phyloP scores from a whole-genome alignment of 345 rosid genomes.

The Tarenaya hassleriana region DNA sequence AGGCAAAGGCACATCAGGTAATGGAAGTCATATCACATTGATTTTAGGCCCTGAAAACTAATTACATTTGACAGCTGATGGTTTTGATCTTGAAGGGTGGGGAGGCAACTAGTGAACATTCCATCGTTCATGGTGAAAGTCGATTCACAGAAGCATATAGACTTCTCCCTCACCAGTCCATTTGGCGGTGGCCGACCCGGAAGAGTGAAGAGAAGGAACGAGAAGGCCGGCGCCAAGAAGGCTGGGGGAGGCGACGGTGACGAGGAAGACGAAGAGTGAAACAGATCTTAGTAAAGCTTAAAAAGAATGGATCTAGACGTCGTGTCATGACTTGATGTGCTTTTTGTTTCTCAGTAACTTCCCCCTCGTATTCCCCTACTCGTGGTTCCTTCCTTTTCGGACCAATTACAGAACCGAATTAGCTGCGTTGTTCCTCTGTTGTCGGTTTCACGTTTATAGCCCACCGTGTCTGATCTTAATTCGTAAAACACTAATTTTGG shows the following conservation, averaged over 20 bases:
- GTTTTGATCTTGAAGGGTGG: slow-evolving; percentile 25
- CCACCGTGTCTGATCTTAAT: too few relatives aligned
- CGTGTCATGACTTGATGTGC: too few relatives aligned
- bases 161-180: slow-evolving; percentile 39
- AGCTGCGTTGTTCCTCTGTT: too few relatives aligned
- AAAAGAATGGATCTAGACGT: too few relatives aligned
- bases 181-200: slow-evolving; percentile 43
- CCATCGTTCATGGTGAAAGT: slow-evolving; percentile 40
- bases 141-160: slow-evolving; percentile 37
- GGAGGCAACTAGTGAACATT: slow-evolving; percentile 39
- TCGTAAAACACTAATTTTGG: too few relatives aligned
- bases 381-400: too few relatives aligned
- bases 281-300: too few relatives aligned
- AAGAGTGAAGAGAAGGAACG: slow-evolving; percentile 41
- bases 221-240: slow-evolving; percentile 35
- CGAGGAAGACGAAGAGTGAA: slow-evolving; percentile 52
- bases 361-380: too few relatives aligned
- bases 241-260: slow-evolving; percentile 49
- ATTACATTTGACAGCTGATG: neutral
- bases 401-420: too few relatives aligned
- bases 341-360: too few relatives aligned
- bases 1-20: slow-evolving; percentile 59
- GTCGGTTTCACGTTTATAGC: too few relatives aligned
- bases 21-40: too few relatives aligned
- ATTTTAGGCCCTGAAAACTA: neutral